Evolutionary conservation across 176 grass and related monocot species (phyloP).

Genomic region (Phoenix roebelenii): DNA sequence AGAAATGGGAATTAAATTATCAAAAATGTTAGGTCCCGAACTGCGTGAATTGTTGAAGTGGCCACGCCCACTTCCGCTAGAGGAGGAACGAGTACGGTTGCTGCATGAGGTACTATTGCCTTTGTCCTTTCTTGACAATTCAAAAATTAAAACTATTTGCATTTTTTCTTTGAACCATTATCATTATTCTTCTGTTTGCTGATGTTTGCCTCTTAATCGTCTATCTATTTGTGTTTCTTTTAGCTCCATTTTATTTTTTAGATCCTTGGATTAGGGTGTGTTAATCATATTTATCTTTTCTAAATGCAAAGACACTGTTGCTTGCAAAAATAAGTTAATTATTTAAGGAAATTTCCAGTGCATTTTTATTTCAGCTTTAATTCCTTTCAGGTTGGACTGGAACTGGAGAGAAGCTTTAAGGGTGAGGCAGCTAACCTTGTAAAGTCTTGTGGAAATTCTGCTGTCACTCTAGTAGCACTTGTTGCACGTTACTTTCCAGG

Average conservation of each 20-base stretch:
- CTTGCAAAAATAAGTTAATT: no score
- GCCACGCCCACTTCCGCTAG: conserved; percentile 75
- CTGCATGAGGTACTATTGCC: conserved; percentile 67
- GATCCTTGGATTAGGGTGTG: no score
- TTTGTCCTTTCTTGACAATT: neutral
- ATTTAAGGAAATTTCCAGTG: neutral
- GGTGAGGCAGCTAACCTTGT: conserved; percentile 77
- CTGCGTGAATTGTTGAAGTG: conserved; percentile 70
- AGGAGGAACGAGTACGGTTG: conserved; percentile 82
- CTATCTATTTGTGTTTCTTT: no score
- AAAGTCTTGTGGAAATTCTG: conserved; percentile 69
- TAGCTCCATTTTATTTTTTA: no score
- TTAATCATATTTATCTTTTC: no score
- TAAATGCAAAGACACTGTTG: no score
- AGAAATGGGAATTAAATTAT: conserved; percentile 9
- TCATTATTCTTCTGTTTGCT: no score
- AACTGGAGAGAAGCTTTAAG: conserved; percentile 71
- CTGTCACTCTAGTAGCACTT: conserved; percentile 55
- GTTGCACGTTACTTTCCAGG: conserved; percentile 88
- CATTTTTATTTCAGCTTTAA: neutral
- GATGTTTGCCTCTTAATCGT: no score
- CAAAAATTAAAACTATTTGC: no score
- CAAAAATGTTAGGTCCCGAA: conserved; percentile 47
- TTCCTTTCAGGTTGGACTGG: conserved; percentile 55
- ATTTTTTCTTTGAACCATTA: neutral